Conservation (phyloP, 257 asterid species). For the Pogostemon cablin region DNA sequence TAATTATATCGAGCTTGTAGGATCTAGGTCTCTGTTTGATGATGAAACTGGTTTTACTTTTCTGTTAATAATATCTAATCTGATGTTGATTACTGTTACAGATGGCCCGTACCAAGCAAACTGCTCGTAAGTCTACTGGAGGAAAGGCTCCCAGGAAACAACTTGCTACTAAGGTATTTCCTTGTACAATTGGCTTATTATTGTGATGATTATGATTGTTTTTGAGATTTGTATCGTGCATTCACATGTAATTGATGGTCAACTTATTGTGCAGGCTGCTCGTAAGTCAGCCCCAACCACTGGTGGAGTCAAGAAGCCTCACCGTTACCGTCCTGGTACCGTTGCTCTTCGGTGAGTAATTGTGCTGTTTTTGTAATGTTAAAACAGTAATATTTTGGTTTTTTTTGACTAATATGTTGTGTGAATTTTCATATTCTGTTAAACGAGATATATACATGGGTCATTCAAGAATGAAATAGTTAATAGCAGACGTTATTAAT, state of each 20-base stretch:
- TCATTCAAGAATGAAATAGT: no score
- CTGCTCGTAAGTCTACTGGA: constrained; percentile 69
- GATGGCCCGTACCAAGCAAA: constrained; percentile 73
- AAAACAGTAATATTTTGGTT: no score
- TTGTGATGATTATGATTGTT: no score
- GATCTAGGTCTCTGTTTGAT: neutral
- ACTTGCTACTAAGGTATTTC: constrained; percentile 56
- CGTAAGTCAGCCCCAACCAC: constrained; percentile 71
- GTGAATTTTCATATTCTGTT: no score
- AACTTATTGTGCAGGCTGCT: constrained; percentile 43
- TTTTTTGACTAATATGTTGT: no score
- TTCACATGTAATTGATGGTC: neutral
- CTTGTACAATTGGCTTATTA: no score
- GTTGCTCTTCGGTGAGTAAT: constrained; percentile 59
- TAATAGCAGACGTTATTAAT: no score
- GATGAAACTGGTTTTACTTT: no score
- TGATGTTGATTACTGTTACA: constrained; percentile 7
- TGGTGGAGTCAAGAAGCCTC: constrained; percentile 68
- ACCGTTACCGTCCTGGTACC: constrained; percentile 66
- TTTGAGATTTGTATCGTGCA: neutral
- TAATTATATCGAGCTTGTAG: neutral
- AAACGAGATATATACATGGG: no score
- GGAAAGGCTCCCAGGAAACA: constrained; percentile 72
- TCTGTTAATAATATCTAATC: neutral
- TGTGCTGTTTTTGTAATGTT: no score